These are phyloP conservation scores for Pilobolus umbonatus DNA, from an alignment of 192 early-diverging fungal genomes.

Conservation along the genomic window DNA sequence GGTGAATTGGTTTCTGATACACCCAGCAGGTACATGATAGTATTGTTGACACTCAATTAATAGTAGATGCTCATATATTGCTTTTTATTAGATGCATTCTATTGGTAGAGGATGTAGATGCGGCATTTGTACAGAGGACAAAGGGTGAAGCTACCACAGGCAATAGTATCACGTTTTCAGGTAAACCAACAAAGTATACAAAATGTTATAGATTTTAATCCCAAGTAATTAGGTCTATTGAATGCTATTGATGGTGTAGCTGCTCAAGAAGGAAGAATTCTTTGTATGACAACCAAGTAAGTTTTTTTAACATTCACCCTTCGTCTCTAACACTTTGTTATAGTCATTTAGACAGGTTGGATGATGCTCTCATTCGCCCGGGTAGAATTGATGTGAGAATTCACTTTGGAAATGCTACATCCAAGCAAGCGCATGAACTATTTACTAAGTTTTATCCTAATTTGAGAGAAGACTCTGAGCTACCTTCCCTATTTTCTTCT, in stretches of 20 bases:
- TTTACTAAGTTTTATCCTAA: conserved; percentile 65
- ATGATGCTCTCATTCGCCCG: conserved; percentile 69
- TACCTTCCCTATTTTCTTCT: conserved; percentile 35
- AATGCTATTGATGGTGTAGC: conserved; percentile 75
- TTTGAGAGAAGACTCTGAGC: conserved; percentile 8
- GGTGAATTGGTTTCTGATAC: conserved; percentile 44
- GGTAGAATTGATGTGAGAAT: conserved; percentile 64
- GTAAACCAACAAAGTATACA: background rate
- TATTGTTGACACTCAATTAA: background rate
- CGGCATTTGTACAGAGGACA: conserved; percentile 58
- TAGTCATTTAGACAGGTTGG: conserved; percentile 62
- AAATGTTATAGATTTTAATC: too few species aligned
- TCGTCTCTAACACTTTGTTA: background rate
- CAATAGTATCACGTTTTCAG: conserved; percentile 36
- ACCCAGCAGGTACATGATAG: conserved; percentile 28
- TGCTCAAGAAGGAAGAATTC: conserved; percentile 65
- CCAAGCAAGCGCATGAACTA: conserved; percentile 54
- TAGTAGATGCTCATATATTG: background rate
- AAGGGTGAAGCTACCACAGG: conserved; percentile 30
- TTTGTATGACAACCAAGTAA: conserved; percentile 77
- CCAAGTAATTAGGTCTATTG: too few species aligned
- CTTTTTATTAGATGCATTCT: conserved; percentile 47
- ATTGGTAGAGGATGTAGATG: conserved; percentile 71
- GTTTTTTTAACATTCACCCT: background rate
- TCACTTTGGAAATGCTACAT: conserved; percentile 54